Conservation (phyloP, 148 eudicot species). For the Salicornia ramosissima region DNA sequence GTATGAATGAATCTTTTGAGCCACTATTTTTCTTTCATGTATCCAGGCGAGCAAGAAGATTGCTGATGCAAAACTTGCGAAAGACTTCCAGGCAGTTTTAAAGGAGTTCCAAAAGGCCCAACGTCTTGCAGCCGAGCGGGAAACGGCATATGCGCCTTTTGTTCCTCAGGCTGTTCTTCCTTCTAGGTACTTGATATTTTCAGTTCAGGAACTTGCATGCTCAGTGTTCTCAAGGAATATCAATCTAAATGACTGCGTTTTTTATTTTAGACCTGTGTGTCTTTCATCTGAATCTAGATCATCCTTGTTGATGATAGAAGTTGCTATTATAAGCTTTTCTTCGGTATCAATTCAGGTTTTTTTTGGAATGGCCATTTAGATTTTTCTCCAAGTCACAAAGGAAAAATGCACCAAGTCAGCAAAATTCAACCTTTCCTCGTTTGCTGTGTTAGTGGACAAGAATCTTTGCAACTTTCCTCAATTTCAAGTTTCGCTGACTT, state of each 20-base stretch:
- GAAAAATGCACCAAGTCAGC: no score
- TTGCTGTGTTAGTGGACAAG: background rate
- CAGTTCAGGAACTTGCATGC: conserved; percentile 6
- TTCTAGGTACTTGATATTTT: conserved; percentile 46
- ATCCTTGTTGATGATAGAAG: background rate
- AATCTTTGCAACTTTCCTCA: background rate
- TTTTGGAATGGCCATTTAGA: background rate
- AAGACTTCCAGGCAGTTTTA: conserved; percentile 75
- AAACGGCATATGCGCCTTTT: conserved; percentile 75
- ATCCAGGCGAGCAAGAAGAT: conserved; percentile 75
- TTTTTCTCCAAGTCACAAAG: background rate
- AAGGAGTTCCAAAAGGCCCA: conserved; percentile 87
- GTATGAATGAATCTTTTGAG: background rate
- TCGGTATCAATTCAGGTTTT: background rate
- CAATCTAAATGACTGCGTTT: background rate
- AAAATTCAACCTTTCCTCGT: background rate
- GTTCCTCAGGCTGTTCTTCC: conserved; percentile 58
- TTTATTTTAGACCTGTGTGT: background rate
- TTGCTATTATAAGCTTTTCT: background rate
- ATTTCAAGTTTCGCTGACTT: conserved; percentile 2
- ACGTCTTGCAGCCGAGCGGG: conserved; percentile 85
- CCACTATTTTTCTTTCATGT: background rate
- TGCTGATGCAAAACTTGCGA: conserved; percentile 83
- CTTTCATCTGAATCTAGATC: background rate
- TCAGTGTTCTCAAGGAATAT: background rate